phyloP scores from a whole-genome alignment of 2,329 filamentous ascomycete genomes.

The Teratosphaeria viscida region DNA sequence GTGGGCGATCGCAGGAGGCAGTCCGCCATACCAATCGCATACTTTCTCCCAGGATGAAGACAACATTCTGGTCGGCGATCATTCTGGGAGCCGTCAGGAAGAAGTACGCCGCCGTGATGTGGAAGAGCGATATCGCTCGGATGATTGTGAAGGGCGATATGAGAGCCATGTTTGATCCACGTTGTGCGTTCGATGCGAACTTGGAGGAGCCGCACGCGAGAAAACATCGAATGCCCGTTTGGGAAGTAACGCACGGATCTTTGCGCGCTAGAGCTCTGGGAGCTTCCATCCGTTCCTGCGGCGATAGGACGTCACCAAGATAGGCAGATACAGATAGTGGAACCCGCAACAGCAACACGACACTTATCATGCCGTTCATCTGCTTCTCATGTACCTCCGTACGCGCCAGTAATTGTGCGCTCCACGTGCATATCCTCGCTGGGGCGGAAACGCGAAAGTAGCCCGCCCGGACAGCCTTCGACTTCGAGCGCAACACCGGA shows the following conservation, averaged over 20 bases:
- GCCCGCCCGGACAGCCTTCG: too few relatives aligned
- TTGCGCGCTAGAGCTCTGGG: neutral
- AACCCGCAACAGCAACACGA: neutral
- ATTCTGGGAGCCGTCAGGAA: slow-evolving; percentile 63
- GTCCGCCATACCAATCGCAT: slow-evolving; percentile 59
- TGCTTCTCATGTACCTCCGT: neutral
- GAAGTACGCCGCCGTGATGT: slow-evolving; percentile 74
- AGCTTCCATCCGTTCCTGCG: neutral
- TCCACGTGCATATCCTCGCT: too few relatives aligned
- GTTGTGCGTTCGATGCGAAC: neutral
- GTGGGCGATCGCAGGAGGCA: neutral
- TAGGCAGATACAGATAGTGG: neutral
- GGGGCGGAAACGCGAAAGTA: too few relatives aligned
- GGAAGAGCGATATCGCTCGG: slow-evolving; percentile 70
- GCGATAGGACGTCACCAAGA: neutral
- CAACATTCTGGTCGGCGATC: slow-evolving; percentile 68
- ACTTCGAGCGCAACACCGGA: too few relatives aligned
- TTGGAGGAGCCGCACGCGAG: neutral
- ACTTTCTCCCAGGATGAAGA: slow-evolving; percentile 71
- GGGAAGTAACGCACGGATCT: neutral
- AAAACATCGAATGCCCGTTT: neutral
- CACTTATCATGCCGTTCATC: neutral
- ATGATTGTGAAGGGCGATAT: slow-evolving; percentile 74
- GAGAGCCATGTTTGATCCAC: slow-evolving; percentile 53
- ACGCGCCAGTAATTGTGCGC: too few relatives aligned